A percentile compares a stretch with the other conserved stretches of the same genome.
Evolutionary conservation across 352 stramenopile genomes (phyloP).

Genomic region (Globisporangium cylindrosporum): DNA sequence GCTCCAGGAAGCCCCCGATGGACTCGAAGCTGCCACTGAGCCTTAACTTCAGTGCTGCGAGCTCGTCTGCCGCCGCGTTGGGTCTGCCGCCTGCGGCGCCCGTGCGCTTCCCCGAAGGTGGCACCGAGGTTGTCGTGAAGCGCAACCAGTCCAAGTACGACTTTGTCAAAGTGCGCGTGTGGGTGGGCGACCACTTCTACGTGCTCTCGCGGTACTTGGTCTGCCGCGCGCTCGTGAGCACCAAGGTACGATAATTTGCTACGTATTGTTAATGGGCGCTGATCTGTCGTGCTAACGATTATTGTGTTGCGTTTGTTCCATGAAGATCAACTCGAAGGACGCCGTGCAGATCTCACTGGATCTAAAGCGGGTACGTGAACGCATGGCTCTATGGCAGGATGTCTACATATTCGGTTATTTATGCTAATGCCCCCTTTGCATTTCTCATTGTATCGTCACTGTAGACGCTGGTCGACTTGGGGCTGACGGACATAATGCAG

Average conservation of each 20-base stretch:
- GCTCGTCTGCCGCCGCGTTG: not conserved
- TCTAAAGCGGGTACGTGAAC: slow-evolving; percentile 65
- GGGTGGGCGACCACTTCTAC: slow-evolving; percentile 89
- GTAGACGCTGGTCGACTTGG: slow-evolving; percentile 83
- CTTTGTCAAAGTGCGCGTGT: slow-evolving; percentile 89
- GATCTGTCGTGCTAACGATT: not conserved
- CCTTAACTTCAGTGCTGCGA: slow-evolving; percentile 1
- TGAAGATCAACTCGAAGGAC: slow-evolving; percentile 79
- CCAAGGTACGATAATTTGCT: slow-evolving; percentile 44
- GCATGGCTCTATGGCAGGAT: not conserved
- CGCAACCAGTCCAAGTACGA: slow-evolving; percentile 90
- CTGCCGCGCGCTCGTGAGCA: slow-evolving; percentile 79
- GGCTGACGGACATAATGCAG: slow-evolving; percentile 82
- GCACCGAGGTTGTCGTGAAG: slow-evolving; percentile 54
- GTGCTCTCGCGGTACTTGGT: slow-evolving; percentile 85
- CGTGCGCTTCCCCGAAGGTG: slow-evolving; percentile 16
- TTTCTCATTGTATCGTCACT: not conserved
- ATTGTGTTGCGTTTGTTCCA: not conserved
- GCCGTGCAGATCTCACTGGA: slow-evolving; percentile 87
- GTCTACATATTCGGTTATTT: not conserved
- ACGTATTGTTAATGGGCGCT: too few relatives aligned
- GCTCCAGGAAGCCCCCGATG: slow-evolving; percentile 1
- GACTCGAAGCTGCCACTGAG: slow-evolving; percentile 8
- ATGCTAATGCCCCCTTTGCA: not conserved
- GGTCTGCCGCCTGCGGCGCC: slow-evolving; percentile 10